These are phyloP conservation scores for Auricularia cornea DNA, from an alignment of 768 basidiomycete genomes.

Conservation along the genomic window DNA sequence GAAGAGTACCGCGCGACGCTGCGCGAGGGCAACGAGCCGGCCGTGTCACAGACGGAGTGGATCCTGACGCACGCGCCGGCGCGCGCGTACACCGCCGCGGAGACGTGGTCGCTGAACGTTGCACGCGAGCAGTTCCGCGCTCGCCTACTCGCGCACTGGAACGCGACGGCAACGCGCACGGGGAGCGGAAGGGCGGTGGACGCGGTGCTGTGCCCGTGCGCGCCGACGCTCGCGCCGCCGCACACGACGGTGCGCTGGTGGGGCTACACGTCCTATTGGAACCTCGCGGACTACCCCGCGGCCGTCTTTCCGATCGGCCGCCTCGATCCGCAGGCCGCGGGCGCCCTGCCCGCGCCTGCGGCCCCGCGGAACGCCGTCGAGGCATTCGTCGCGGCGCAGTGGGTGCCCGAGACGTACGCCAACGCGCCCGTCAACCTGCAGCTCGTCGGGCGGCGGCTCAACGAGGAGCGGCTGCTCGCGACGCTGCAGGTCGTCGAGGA, in stretches of 20 bases:
- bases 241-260: conserved; percentile 42
- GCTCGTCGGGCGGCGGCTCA: conserved; percentile 41
- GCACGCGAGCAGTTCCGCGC: conserved; percentile 36
- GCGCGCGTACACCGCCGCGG: conserved; percentile 31
- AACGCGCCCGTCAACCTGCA: conserved; percentile 40
- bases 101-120: conserved; percentile 37
- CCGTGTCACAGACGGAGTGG: conserved; percentile 38
- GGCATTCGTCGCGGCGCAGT: conserved; percentile 28
- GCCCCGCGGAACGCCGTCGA: conserved; percentile 33
- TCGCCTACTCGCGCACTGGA: conserved; percentile 38
- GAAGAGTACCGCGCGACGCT: conserved; percentile 36
- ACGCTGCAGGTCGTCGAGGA: conserved; percentile 35
- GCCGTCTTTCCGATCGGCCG: conserved; percentile 38
- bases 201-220: conserved; percentile 38
- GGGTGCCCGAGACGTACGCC: conserved; percentile 34
- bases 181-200: conserved; percentile 39
- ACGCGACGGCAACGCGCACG: conserved; percentile 28
- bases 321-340: conserved; percentile 7
- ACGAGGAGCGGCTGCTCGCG: conserved; percentile 42
- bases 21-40: conserved; percentile 21
- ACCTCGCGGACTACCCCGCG: conserved; percentile 41
- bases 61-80: conserved; percentile 32
- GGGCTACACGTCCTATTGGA: conserved; percentile 47
- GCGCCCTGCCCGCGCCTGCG: no score
- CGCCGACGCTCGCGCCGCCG: conserved; percentile 40